Percentiles rank a stretch among this genome's conserved stretches.
These are phyloP conservation scores for Ascodesmis nigricans DNA, from an alignment of 495 filamentous ascomycete species.

Conservation along the genomic window DNA sequence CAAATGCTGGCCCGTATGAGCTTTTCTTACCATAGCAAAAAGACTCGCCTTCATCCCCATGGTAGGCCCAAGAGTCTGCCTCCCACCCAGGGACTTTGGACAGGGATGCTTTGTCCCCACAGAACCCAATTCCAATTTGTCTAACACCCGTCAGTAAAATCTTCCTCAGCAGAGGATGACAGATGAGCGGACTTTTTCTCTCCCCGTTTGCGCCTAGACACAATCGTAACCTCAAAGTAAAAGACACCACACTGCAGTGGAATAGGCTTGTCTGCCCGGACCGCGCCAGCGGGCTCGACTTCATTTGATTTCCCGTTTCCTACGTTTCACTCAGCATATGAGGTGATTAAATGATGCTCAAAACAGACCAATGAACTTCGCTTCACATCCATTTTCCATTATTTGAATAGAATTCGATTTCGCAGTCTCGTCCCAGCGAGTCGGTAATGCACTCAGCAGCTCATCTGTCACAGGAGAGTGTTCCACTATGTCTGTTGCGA, in stretches of 20 bases:
- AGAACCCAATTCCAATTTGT: conserved; percentile 79
- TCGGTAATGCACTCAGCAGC: conserved; percentile 44
- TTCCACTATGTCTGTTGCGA: conserved; percentile 74
- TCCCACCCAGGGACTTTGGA: conserved; percentile 85
- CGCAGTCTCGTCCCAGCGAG: conserved; percentile 60
- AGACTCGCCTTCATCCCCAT: conserved; percentile 82
- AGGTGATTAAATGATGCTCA: no score
- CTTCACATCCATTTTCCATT: conserved; percentile 49
- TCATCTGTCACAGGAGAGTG: conserved; percentile 40
- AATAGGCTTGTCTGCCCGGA: conserved; percentile 76
- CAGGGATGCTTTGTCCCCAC: conserved; percentile 47
- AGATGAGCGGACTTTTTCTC: no score
- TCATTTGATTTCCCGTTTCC: no score
- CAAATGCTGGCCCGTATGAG: conserved; percentile 51
- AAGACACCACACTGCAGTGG: conserved; percentile 83
- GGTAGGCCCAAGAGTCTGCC: conserved; percentile 86
- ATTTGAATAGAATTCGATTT: conserved; percentile 55
- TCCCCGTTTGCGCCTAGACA: conserved; percentile 62
- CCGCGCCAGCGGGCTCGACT: conserved; percentile 58
- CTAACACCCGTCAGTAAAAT: conserved; percentile 28
- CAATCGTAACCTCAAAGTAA: conserved; percentile 84
- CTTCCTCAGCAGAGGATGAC: no score
- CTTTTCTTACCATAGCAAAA: conserved; percentile 60
- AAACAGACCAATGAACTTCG: conserved; percentile 37
- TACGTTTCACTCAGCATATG: not conserved